Evolutionary conservation across 1,284 basidiomycete genomes (phyloP).

Genomic region (Rhodotorula sp.): DNA sequence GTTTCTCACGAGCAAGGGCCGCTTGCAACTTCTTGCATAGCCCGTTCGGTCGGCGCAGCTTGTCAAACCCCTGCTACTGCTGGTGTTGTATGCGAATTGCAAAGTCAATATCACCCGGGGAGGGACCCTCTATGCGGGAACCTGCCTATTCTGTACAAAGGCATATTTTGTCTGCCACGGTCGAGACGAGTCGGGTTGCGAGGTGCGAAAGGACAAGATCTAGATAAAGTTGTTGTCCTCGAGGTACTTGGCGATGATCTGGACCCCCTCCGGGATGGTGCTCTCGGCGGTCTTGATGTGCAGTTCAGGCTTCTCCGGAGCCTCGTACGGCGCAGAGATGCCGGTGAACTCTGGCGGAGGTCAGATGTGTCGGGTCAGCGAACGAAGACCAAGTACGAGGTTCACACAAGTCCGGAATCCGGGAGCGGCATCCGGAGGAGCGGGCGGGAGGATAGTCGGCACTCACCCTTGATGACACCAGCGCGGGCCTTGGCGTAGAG

Average conservation of each 20-base stretch:
- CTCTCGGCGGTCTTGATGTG: slow-evolving; percentile 85
- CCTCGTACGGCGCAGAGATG: slow-evolving; percentile 95
- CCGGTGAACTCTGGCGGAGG: slow-evolving; percentile 82
- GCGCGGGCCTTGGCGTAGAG: slow-evolving; percentile 95
- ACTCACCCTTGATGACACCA: slow-evolving; percentile 89
- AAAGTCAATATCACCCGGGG: too few species aligned
- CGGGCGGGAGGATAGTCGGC: neutral
- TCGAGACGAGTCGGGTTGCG: too few species aligned
- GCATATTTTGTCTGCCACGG: too few species aligned
- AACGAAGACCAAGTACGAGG: neutral
- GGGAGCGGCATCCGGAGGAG: neutral
- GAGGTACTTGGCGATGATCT: slow-evolving; percentile 79
- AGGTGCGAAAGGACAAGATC: neutral
- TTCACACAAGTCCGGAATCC: neutral
- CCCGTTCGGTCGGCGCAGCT: too few species aligned
- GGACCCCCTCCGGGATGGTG: slow-evolving; percentile 75
- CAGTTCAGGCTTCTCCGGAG: slow-evolving; percentile 79
- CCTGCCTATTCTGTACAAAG: too few species aligned
- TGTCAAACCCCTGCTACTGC: too few species aligned
- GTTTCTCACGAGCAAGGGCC: too few species aligned
- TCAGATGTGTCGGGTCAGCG: neutral
- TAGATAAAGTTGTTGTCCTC: slow-evolving; percentile 49
- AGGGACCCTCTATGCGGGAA: too few species aligned
- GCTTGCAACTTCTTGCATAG: too few species aligned
- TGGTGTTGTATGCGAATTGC: too few species aligned